Percentiles rank a stretch among this genome's conserved stretches.
Conservation (phyloP, 495 filamentous ascomycete species). For the Baudoinia panamericana region DNA sequence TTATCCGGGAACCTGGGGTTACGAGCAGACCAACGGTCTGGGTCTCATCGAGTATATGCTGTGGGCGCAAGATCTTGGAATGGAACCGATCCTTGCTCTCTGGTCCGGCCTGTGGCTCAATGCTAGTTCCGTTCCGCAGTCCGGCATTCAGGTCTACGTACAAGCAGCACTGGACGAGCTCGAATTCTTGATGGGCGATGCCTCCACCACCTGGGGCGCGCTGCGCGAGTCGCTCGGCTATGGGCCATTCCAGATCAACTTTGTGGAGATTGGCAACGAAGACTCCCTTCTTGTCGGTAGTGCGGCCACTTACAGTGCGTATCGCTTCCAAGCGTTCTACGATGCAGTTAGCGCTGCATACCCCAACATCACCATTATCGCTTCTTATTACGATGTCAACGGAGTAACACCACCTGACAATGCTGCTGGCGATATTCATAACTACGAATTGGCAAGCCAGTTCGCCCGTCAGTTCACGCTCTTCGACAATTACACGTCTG, state of each 20-base stretch:
- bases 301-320: slow-evolving; percentile 37
- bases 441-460: slow-evolving; percentile 38
- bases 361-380: slow-evolving; percentile 49
- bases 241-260: slow-evolving; percentile 42
- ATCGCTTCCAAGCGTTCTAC: slow-evolving; percentile 45
- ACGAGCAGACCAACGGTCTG: slow-evolving; percentile 30
- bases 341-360: slow-evolving; percentile 44
- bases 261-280: slow-evolving; percentile 40
- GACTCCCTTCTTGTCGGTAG: slow-evolving; percentile 43
- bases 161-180: slow-evolving; percentile 53
- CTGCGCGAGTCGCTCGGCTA: slow-evolving; percentile 44
- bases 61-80: slow-evolving; percentile 27
- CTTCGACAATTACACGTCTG: slow-evolving; percentile 36
- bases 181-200: slow-evolving; percentile 48
- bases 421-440: slow-evolving; percentile 26
- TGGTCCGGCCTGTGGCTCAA: slow-evolving; percentile 26
- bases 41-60: slow-evolving; percentile 27
- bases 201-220: slow-evolving; percentile 43
- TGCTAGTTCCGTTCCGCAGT: slow-evolving; percentile 26
- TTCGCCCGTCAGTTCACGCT: slow-evolving; percentile 42
- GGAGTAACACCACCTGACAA: slow-evolving; percentile 12
- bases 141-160: slow-evolving; percentile 31
- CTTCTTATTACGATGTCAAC: slow-evolving; percentile 21
- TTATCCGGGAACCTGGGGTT: slow-evolving; percentile 27
- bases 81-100: slow-evolving; percentile 27